A percentile compares a stretch with the other conserved stretches of the same genome.
phyloP scores from a whole-genome alignment of 306 rosid genomes.

The Trifolium dubium region DNA sequence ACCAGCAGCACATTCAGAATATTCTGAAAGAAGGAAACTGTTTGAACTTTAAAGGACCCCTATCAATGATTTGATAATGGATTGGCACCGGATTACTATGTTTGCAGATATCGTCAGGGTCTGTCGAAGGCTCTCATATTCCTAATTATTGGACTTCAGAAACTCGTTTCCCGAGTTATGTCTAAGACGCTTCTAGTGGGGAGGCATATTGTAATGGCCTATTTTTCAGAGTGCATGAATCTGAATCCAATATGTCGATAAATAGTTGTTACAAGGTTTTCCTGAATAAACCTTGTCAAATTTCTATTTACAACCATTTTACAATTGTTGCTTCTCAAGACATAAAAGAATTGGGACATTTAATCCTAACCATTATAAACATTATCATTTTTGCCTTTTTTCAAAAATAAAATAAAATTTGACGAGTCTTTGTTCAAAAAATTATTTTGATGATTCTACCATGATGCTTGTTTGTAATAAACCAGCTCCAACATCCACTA shows the following conservation, averaged over 20 bases:
- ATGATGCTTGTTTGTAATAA: too few relatives aligned
- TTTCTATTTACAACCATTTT: not conserved
- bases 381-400: too few relatives aligned
- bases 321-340: not conserved
- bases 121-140: constrained; percentile 43
- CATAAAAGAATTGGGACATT: too few relatives aligned
- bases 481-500: not conserved
- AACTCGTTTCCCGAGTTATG: constrained; percentile 38
- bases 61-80: constrained; percentile 22
- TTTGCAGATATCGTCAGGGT: constrained; percentile 42
- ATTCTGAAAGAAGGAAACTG: constrained; percentile 40
- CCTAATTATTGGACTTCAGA: constrained; percentile 34
- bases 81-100: constrained; percentile 36
- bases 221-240: constrained; percentile 4
- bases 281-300: not conserved
- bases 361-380: too few relatives aligned
- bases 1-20: constrained; percentile 30
- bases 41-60: constrained; percentile 31
- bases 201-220: constrained; percentile 8
- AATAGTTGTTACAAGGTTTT: too few relatives aligned
- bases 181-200: constrained; percentile 37
- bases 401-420: too few relatives aligned
- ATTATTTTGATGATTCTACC: too few relatives aligned
- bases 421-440: too few relatives aligned
- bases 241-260: not conserved